Evolutionary conservation across 164 flowering plant genomes (phyloP).

Genomic region (Kingdonia uniflora): DNA sequence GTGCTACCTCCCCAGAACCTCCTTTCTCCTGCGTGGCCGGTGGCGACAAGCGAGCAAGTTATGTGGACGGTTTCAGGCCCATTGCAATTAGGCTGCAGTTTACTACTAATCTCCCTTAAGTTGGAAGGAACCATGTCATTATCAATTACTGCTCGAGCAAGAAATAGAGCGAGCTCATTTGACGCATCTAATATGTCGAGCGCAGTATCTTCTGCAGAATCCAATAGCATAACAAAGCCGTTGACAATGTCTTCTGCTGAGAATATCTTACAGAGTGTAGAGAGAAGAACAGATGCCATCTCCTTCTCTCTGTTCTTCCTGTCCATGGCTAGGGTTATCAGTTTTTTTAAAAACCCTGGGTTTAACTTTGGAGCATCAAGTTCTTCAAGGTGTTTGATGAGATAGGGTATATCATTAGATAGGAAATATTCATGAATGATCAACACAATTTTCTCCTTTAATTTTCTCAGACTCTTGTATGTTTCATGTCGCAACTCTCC

Average conservation of each 20-base stretch:
- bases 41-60: slow-evolving; percentile 67
- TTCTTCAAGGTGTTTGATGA: slow-evolving; percentile 79
- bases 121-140: slow-evolving; percentile 87
- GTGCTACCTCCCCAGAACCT: too few relatives aligned
- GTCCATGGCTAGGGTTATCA: slow-evolving; percentile 94
- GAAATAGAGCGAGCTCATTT: slow-evolving; percentile 77
- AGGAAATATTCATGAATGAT: slow-evolving; percentile 91
- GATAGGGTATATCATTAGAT: slow-evolving; percentile 94
- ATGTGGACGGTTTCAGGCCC: slow-evolving; percentile 81
- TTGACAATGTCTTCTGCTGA: slow-evolving; percentile 81
- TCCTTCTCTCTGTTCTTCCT: slow-evolving; percentile 93
- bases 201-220: slow-evolving; percentile 93
- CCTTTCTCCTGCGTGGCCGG: slow-evolving; percentile 99
- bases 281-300: slow-evolving; percentile 92
- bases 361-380: slow-evolving; percentile 62
- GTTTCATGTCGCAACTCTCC: slow-evolving; percentile 29
- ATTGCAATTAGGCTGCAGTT: slow-evolving; percentile 54
- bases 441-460: slow-evolving; percentile 68
- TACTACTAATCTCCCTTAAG: slow-evolving; percentile 66
- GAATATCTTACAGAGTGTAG: slow-evolving; percentile 79
- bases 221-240: slow-evolving; percentile 89
- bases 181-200: slow-evolving; percentile 95
- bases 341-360: slow-evolving; percentile 77
- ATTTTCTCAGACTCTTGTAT: slow-evolving; percentile 40
- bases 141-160: slow-evolving; percentile 93